phyloP scores from a whole-genome alignment of 768 basidiomycete genomes.

The Leccinellum albellum region DNA sequence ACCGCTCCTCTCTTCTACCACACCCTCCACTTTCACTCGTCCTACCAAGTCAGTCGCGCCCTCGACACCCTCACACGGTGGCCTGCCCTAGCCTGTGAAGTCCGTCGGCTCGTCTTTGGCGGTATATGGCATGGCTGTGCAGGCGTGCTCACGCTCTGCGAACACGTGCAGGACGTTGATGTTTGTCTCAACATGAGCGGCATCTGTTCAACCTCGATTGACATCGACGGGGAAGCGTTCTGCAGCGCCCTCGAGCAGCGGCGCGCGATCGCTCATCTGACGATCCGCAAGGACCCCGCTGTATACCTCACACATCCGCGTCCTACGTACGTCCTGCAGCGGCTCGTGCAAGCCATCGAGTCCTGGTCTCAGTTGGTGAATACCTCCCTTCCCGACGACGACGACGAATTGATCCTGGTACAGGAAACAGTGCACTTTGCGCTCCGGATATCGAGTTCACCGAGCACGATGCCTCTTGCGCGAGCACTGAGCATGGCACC shows the following conservation, averaged over 20 bases:
- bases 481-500: constrained; percentile 39
- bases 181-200: constrained; percentile 26
- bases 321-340: constrained; percentile 41
- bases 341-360: constrained; percentile 42
- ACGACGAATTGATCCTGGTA: not conserved
- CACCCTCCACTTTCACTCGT: constrained; percentile 42
- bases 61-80: constrained; percentile 35
- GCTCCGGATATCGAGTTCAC: constrained; percentile 50
- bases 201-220: not conserved
- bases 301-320: constrained; percentile 55
- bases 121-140: constrained; percentile 41
- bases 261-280: constrained; percentile 41
- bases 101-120: constrained; percentile 40
- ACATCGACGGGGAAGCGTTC: constrained; percentile 33
- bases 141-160: constrained; percentile 32
- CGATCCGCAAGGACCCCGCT: constrained; percentile 47
- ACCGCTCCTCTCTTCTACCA: constrained; percentile 56
- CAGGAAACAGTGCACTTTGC: constrained; percentile 54
- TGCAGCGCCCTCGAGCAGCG: constrained; percentile 39
- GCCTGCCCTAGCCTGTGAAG: constrained; percentile 36
- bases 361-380: constrained; percentile 49
- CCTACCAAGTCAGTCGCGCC: constrained; percentile 37
- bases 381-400: constrained; percentile 1
- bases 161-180: constrained; percentile 38
- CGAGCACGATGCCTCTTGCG: constrained; percentile 26